Percentiles rank a stretch among this genome's conserved stretches.
phyloP scores from a whole-genome alignment of 495 filamentous ascomycete species.

The Lophium mytilinum region DNA sequence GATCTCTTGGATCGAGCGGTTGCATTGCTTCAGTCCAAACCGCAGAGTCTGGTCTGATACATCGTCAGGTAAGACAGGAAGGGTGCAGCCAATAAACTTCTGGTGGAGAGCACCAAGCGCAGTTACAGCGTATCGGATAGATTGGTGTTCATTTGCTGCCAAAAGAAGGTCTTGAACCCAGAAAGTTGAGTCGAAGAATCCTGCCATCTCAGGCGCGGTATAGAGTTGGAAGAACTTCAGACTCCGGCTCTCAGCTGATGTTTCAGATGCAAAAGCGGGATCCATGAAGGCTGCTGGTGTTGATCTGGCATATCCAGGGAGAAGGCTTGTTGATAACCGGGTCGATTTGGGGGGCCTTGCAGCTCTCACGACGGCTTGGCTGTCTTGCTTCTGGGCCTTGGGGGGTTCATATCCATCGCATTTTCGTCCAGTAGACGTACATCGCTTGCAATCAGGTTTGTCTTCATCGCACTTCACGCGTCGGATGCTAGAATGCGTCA shows the following conservation, averaged over 20 bases:
- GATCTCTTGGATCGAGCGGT: conserved; percentile 18
- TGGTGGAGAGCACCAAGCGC: conserved; percentile 34
- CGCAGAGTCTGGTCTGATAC: conserved; percentile 11
- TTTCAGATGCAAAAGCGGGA: background rate
- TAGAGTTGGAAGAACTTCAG: conserved; percentile 35
- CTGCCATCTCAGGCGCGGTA: conserved; percentile 32
- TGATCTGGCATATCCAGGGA: background rate
- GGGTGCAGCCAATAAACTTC: conserved; percentile 4
- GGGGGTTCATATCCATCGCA: conserved; percentile 19
- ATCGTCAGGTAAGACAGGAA: conserved; percentile 16
- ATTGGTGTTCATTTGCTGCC: conserved; percentile 32
- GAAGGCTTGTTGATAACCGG: background rate
- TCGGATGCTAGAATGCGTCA: conserved; percentile 8
- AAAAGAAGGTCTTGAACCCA: conserved; percentile 38
- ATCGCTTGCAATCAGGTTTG: conserved; percentile 17
- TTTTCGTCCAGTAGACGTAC: conserved; percentile 17
- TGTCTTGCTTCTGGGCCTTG: background rate
- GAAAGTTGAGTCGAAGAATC: conserved; percentile 36
- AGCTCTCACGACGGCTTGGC: background rate
- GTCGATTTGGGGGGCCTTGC: background rate
- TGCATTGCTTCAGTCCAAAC: conserved; percentile 18
- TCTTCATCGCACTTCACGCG: conserved; percentile 24
- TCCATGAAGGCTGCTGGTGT: background rate
- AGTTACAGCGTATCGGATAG: conserved; percentile 38
- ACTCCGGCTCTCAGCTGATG: conserved; percentile 33